A percentile compares a stretch with the other conserved stretches of the same genome.
phyloP scores from a whole-genome alignment of 495 filamentous ascomycete species.

The Aspergillus panamensis region DNA sequence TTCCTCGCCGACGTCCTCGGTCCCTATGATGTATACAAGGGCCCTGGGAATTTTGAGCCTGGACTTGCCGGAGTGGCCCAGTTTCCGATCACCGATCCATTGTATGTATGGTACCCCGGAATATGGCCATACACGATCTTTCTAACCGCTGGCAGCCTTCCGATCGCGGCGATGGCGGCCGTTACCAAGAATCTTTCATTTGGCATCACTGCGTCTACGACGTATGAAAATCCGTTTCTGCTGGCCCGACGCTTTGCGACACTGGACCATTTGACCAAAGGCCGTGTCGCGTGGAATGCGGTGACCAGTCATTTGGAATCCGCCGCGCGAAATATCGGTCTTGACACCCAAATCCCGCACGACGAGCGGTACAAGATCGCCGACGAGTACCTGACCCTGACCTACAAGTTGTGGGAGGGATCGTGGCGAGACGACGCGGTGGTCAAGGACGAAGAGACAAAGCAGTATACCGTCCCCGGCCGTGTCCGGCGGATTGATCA shows the following conservation, averaged over 20 bases:
- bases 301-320: constrained; percentile 65
- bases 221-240: constrained; percentile 66
- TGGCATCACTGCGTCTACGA: constrained; percentile 65
- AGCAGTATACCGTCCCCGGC: constrained; percentile 53
- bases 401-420: constrained; percentile 65
- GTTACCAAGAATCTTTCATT: constrained; percentile 60
- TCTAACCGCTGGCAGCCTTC: neutral
- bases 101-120: constrained; percentile 28
- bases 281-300: constrained; percentile 63
- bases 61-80: constrained; percentile 60
- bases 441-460: constrained; percentile 34
- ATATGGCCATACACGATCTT: neutral
- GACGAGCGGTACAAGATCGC: constrained; percentile 65
- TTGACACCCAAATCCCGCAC: constrained; percentile 54
- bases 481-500: constrained; percentile 62
- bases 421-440: constrained; percentile 69
- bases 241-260: constrained; percentile 64
- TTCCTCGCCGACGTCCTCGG: constrained; percentile 52
- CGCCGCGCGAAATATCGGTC: constrained; percentile 58
- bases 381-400: constrained; percentile 62
- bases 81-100: constrained; percentile 59
- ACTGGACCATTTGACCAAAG: constrained; percentile 62
- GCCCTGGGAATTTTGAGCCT: constrained; percentile 51
- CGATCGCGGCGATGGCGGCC: constrained; percentile 42
- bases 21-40: constrained; percentile 64